Conservation (phyloP, 306 rosid genomes). For the Sicyos edulis region DNA sequence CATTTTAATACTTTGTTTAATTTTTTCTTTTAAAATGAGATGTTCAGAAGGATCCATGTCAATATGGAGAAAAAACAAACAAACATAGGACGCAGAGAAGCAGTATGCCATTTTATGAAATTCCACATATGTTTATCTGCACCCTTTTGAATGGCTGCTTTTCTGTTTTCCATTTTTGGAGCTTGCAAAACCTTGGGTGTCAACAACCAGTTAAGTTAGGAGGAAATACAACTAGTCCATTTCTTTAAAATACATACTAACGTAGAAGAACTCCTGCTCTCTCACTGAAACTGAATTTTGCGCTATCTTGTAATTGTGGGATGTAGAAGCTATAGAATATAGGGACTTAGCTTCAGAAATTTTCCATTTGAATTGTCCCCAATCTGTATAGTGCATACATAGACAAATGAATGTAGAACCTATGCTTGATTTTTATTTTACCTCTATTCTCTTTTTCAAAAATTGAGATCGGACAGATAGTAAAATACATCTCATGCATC, state of each 20-base stretch:
- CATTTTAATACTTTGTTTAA: background rate
- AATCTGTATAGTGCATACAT: background rate
- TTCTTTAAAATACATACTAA: background rate
- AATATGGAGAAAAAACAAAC: background rate
- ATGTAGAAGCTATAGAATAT: background rate
- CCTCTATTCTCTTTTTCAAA: conserved; percentile 9
- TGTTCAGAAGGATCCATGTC: background rate
- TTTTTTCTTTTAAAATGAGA: background rate
- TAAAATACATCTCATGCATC: background rate
- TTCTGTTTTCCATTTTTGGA: conserved; percentile 1
- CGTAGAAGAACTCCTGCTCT: background rate
- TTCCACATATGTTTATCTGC: background rate
- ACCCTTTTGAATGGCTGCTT: background rate
- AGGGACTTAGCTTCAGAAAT: background rate
- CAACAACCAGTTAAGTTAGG: background rate
- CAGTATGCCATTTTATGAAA: background rate
- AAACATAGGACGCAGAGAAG: background rate
- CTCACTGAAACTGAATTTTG: background rate
- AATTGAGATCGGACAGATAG: background rate
- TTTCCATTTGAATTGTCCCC: background rate
- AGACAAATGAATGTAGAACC: background rate
- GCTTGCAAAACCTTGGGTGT: background rate
- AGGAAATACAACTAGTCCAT: no score
- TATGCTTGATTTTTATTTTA: background rate
- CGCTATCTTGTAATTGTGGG: background rate